Evolutionary conservation across 345 rosid genomes (phyloP).

Genomic region (Eucalyptus marginata): DNA sequence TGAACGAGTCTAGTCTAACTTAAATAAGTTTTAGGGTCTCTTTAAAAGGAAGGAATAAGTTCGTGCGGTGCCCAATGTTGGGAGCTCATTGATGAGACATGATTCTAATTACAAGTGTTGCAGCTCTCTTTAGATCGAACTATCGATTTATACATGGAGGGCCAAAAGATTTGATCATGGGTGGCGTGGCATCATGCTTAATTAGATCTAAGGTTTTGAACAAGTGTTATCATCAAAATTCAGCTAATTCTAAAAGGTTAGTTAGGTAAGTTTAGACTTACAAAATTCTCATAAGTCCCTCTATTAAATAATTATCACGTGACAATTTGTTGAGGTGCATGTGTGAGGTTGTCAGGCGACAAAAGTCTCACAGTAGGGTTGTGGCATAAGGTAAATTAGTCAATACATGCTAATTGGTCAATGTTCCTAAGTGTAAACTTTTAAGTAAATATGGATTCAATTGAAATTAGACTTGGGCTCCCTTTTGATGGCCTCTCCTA

Average conservation of each 20-base stretch:
- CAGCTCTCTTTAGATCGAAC: neutral
- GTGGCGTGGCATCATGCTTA: neutral
- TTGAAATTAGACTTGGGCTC: accelerated
- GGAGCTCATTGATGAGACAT: neutral
- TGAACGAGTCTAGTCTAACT: neutral
- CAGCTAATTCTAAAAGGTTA: neutral
- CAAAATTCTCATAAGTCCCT: neutral
- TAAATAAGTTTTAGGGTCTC: neutral
- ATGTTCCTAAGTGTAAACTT: accelerated
- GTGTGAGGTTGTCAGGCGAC: accelerated
- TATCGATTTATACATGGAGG: neutral
- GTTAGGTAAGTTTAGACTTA: neutral
- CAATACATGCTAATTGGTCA: neutral
- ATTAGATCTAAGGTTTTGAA: neutral
- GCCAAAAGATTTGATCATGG: neutral
- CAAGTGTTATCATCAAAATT: neutral
- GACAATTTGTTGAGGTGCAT: neutral
- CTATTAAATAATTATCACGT: neutral
- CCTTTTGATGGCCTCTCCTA: neutral
- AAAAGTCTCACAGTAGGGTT: neutral
- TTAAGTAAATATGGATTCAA: neutral
- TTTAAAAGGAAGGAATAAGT: too few relatives aligned
- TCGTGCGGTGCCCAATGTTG: too few relatives aligned
- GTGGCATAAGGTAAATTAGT: neutral
- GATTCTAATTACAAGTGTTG: neutral